Evolutionary conservation across 169 alveolate genomes (phyloP), one percentile per base, ranked within the genome.

Genomic region (Eimeria falciformis): DNA sequence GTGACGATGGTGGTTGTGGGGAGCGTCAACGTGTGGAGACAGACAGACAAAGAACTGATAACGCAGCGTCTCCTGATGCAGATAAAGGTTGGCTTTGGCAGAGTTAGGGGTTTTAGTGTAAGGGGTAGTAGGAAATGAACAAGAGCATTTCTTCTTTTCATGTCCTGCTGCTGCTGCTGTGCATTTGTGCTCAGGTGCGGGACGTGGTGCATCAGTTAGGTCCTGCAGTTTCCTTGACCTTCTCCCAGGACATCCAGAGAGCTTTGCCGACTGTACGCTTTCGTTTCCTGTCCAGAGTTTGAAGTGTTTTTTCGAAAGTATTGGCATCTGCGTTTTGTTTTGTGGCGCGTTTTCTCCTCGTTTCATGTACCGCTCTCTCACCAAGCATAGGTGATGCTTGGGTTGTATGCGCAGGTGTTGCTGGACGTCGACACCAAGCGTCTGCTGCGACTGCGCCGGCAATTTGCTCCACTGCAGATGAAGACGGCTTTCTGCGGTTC

Each of bases 11-110:
- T 82, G 53, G 65, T 82, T 7, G 62, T 82, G 65, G 90, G 90
- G 73, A 95, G 95, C 77, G 95, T 97, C 43, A 97, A 97, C 77
- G 95, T 96, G 21, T 95, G 98, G 97, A 97, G 98, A 58, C 98
- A 97, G 79, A 96, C 95, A 25, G 98, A 97, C 75, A 86, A 97
- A 73, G 98, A 96, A 62, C 92, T 97, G 58, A 95, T 97, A 81
- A 96, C 97, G 56, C 95, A 94, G 90, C 94, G 98, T 37, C 95
- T 96, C 58, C 97, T 96, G 71, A 93, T 97, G 18, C 98, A 97
- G 65, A 91, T 96, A 69, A 86, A 73, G 82, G 94, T 94, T 6
- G 55, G 95, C 18, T 50, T 21, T n/a, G n/a, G n/a, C n/a, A n/a
- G n/a, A n/a, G n/a, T n/a, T n/a, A n/a, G n/a, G n/a, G n/a, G n/a